Evolutionary conservation across 202 grass and related monocot genomes (phyloP).

Genomic region (Carex arenaria): DNA sequence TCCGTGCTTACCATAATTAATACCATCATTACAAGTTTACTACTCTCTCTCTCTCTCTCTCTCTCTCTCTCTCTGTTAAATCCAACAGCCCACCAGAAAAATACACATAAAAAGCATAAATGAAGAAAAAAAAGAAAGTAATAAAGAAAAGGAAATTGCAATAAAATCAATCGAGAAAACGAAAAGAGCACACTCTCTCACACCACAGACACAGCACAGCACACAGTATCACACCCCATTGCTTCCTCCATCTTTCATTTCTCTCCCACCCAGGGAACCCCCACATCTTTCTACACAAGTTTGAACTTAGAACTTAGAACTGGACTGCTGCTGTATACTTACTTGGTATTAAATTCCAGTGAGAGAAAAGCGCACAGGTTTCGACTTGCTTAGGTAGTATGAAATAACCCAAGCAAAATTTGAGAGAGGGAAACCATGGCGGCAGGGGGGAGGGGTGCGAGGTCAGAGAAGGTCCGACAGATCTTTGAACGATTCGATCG

Average conservation of each 20-base stretch:
- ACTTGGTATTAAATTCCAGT: neutral
- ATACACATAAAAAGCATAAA: neutral
- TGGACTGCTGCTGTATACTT: too few relatives aligned
- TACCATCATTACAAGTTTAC: neutral
- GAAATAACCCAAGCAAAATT: neutral
- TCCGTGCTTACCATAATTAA: conserved; percentile 18
- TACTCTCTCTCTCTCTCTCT: neutral
- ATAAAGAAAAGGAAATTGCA: neutral
- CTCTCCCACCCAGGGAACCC: neutral
- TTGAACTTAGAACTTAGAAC: too few relatives aligned
- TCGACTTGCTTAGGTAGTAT: neutral
- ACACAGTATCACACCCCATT: too few relatives aligned
- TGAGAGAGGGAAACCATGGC: conserved; percentile 29
- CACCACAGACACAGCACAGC: neutral
- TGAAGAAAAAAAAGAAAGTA: neutral
- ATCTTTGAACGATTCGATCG: conserved; percentile 93
- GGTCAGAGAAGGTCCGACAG: conserved; percentile 71
- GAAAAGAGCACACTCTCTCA: neutral
- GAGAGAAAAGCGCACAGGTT: neutral
- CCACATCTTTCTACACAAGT: neutral
- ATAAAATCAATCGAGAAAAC: neutral
- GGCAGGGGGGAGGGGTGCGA: conserved; percentile 42
- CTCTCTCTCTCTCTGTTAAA: neutral
- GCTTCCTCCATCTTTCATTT: conserved; percentile 16
- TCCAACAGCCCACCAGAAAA: neutral